Evolutionary conservation across 352 stramenopile genomes (phyloP), one percentile per base, ranked within the genome.

Genomic region (Phytophthora foliorum): DNA sequence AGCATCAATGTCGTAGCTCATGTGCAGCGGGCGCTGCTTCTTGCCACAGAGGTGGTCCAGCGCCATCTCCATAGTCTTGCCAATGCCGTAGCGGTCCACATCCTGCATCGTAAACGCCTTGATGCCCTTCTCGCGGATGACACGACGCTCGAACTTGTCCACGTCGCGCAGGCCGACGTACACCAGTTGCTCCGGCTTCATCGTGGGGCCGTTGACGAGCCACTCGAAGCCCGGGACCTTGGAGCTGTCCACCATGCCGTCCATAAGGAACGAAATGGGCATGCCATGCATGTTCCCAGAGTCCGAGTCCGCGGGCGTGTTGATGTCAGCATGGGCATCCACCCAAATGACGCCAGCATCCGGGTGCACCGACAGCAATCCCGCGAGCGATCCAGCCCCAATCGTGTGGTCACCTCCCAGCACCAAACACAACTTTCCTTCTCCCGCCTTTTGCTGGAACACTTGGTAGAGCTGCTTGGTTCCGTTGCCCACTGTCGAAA

Each of bases 241-340:
- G 6, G 85, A 80, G 56, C 82, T 84, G 72, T 98, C 82, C 24
- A 98, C 81, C 63, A 98, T 91, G 9, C 95, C 87, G 25, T 93
- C 73, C 83, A 99, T 98, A 27, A 99, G 74, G 71, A 99, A 92
- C 34, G 94, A 91, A 45, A 99, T 85, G 0, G 97, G 97, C 97
- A 99, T 99, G 42, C 97, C 97, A 81, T 99, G 97, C 92, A 99
- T 98, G 74, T 99, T 99, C 42, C 97, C 97, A 66, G 88, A 95
- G 45, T 80, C 91, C 19, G 89, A 98, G 16, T 84, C 88, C 22
- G 77, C 58, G 2, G 97, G 97, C n/a, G 94, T 99, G 84, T 99
- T 99, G 64, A 99, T 95, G 84, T 99, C 97, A 42, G 96, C 97
- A 81, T 99, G 97, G 6, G 97, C 97, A 73, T 99, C 97, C 36